Base-by-base conservation (phyloP, 2,329 filamentous ascomycete species). In the Chaetomiaceae sp. region DNA sequence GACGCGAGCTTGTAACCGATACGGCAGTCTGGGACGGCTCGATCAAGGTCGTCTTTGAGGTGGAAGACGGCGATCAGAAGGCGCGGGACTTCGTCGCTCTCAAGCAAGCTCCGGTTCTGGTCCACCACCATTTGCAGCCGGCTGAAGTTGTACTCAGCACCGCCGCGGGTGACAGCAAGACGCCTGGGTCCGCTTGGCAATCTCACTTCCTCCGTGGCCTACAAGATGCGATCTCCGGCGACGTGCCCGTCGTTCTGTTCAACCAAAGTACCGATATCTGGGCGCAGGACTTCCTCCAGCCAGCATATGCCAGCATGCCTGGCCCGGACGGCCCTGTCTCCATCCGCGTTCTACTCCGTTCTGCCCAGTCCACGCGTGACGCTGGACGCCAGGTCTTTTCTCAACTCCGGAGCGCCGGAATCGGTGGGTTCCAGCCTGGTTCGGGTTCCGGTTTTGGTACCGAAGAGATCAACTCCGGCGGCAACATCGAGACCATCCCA, bases 71-170 rank as follows among this genome's bases (percentile, higher is more conserved):
- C 0, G 44, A 48, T 0, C 23, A 51, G 3, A 53, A 39, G 12
- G 47, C 50, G 2, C 57, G 52, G 0, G 67, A 68, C 44, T 52
- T 39, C 1, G 67, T 72, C 3, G 57, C 55, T 3, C 53, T 73
- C 4, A 65, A 63, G 3, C 62, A 70, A 8, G 69, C 70, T 1
- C 70, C 70, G 0, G 60, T 72, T 2, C 56, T 72, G 10, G 64
- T 61, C 3, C 69, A 72, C 33, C 67, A 71, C 49, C 68, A 69
- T 43, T 46, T 63, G 5, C 66, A 73, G 51, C 33, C 21, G 5
- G 60, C 62, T 0, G 45, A 64, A 20, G 25, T 44, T 2, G 20
- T 50, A 8, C 41, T 44, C n/a, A 44, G 34, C 25, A 50, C n/a
- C 5, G 48, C 48, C 10, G 34, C 48, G 1, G 41, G 40, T 12